These are phyloP conservation scores for Penicillium diatomitis DNA, from an alignment of 495 filamentous ascomycete species.

Conservation along the genomic window DNA sequence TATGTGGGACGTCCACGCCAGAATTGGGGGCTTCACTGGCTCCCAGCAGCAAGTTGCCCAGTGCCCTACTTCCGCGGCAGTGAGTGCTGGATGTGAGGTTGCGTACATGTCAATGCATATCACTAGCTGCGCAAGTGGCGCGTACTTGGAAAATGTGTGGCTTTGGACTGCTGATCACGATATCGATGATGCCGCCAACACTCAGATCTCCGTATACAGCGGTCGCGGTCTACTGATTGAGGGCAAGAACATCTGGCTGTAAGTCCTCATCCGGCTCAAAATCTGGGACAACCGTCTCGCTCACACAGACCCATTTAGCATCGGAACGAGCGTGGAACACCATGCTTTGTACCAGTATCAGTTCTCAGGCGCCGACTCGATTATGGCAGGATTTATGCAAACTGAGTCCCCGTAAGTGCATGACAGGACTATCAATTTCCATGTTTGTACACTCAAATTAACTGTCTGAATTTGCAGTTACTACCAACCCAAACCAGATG, in stretches of 20 bases:
- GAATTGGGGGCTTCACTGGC: conserved; percentile 48
- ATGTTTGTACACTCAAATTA: background rate
- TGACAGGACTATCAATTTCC: background rate
- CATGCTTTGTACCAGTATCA: conserved; percentile 77
- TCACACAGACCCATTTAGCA: conserved; percentile 16
- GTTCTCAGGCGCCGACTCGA: conserved; percentile 54
- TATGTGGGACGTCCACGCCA: conserved; percentile 51
- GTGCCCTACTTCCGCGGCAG: conserved; percentile 34
- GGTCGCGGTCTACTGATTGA: conserved; percentile 61
- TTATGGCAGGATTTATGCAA: conserved; percentile 70
- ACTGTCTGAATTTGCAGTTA: conserved; percentile 13
- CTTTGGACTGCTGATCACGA: conserved; percentile 70
- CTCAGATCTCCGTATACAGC: conserved; percentile 58
- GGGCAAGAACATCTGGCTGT: conserved; percentile 50
- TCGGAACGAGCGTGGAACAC: conserved; percentile 71
- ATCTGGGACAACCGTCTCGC: background rate
- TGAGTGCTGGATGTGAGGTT: conserved; percentile 44
- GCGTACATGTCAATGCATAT: conserved; percentile 64
- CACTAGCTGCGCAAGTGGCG: conserved; percentile 37
- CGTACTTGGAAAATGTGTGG: conserved; percentile 62
- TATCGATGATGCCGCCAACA: conserved; percentile 46
- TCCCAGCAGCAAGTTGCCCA: conserved; percentile 40
- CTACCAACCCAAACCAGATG: conserved; percentile 59
- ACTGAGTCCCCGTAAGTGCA: conserved; percentile 60
- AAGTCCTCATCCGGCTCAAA: conserved; percentile 5